Percentiles rank a stretch among this genome's conserved stretches.
phyloP scores from a whole-genome alignment of 1,139 yeast species.

The Diutina mesorugosa region DNA sequence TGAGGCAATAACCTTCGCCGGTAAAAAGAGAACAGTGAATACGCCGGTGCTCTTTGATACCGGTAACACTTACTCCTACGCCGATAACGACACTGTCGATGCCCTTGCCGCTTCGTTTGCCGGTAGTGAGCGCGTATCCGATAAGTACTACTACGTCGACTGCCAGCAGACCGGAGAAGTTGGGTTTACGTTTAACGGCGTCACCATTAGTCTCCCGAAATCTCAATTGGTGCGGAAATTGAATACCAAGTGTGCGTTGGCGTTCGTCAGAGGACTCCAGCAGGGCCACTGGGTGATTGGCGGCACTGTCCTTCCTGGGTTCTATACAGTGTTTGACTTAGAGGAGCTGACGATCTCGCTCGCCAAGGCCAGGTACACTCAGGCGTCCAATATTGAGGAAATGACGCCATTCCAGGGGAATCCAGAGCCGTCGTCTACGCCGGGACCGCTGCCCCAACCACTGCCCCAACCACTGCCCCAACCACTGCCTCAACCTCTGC shows the following conservation, averaged over 20 bases:
- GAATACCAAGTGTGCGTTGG: not conserved
- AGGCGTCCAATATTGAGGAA: not conserved
- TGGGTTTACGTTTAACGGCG: not conserved
- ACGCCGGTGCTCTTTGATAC: not conserved
- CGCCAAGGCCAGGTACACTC: constrained; percentile 12
- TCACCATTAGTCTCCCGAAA: not conserved
- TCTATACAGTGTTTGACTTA: constrained; percentile 17
- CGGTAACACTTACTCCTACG: not conserved
- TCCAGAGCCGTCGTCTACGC: not conserved
- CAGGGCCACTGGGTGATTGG: constrained; percentile 9
- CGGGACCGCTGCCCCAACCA: not conserved
- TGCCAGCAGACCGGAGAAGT: not conserved
- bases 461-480: not conserved
- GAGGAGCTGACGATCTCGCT: constrained; percentile 14
- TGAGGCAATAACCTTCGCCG: not conserved
- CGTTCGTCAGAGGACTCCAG: not conserved
- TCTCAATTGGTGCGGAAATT: not conserved
- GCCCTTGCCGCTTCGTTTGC: not conserved
- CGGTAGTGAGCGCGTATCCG: not conserved
- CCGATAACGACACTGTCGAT: not conserved
- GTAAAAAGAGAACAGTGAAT: not conserved
- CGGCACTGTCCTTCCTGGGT: constrained; percentile 17
- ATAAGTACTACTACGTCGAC: not conserved
- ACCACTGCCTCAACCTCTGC: not conserved
- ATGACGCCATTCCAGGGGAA: not conserved